Evolutionary conservation across 257 asterid species (phyloP).

Genomic region (Handroanthus guayacan): DNA sequence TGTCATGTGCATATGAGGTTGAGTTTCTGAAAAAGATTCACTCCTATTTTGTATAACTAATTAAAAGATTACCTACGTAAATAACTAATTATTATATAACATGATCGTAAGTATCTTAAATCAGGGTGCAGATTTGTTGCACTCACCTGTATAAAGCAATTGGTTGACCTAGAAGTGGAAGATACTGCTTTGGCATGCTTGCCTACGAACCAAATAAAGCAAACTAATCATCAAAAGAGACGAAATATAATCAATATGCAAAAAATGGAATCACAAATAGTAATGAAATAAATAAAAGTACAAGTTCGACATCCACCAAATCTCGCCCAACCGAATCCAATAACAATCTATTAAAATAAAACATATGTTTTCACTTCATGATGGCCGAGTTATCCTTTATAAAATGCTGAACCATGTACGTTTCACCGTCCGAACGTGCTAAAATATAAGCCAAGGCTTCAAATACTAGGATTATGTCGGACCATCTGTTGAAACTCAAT

Average conservation of each 20-base stretch:
- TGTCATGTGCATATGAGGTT: too few species aligned
- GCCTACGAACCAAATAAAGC: constrained; percentile 69
- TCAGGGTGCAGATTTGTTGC: constrained; percentile 9
- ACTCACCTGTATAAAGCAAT: constrained; percentile 93
- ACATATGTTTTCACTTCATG: background rate
- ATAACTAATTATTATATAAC: background rate
- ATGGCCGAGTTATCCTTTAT: background rate
- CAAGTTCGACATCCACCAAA: constrained; percentile 21
- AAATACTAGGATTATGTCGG: background rate
- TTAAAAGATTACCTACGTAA: background rate
- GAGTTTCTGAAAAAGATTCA: background rate
- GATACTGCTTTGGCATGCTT: constrained; percentile 98
- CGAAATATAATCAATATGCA: constrained; percentile 14
- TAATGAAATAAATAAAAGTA: constrained; percentile 1
- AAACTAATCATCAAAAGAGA: constrained; percentile 38
- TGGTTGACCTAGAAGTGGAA: constrained; percentile 97
- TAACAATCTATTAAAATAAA: constrained; percentile 24
- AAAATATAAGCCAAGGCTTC: background rate
- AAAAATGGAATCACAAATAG: constrained; percentile 12
- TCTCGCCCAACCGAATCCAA: constrained; percentile 1
- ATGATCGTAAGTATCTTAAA: background rate
- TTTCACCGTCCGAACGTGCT: background rate
- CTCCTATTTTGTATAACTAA: constrained; percentile 12
- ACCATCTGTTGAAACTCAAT: background rate
- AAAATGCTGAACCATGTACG: background rate